phyloP scores from a whole-genome alignment of 116 monocot genomes.

The Iris pallida region DNA sequence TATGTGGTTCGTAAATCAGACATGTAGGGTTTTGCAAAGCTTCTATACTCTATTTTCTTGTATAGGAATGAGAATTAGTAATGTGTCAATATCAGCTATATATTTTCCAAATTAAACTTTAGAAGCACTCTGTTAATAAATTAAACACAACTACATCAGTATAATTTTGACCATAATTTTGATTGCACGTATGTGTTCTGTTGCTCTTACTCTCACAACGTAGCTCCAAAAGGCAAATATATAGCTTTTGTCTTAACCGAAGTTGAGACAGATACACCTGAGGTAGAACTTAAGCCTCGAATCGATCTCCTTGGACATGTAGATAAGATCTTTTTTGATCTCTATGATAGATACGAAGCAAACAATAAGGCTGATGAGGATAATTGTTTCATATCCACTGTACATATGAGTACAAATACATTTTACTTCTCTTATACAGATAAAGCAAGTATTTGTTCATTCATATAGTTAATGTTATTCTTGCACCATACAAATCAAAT shows the following conservation, averaged over 20 bases:
- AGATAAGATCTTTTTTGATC: constrained; percentile 43
- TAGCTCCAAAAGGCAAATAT: constrained; percentile 45
- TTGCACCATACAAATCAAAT: neutral
- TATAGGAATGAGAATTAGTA: no score
- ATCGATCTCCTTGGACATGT: constrained; percentile 43
- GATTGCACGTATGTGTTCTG: constrained; percentile 46
- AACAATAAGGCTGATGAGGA: constrained; percentile 27
- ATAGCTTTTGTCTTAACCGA: constrained; percentile 55
- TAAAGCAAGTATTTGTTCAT: neutral
- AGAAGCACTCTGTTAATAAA: no score
- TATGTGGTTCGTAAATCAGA: no score
- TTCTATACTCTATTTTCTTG: no score
- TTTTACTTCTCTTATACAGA: neutral
- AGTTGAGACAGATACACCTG: constrained; percentile 35
- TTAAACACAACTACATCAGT: no score
- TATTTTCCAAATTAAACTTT: no score
- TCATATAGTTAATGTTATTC: neutral
- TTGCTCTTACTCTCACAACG: constrained; percentile 45
- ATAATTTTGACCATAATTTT: neutral
- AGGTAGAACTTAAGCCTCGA: constrained; percentile 42
- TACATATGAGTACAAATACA: constrained; percentile 8
- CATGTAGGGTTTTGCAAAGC: no score
- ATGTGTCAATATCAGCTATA: no score
- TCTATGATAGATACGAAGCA: constrained; percentile 48
- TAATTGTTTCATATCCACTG: constrained; percentile 33